A percentile compares a stretch with the other conserved stretches of the same genome.
Evolutionary conservation across 164 flowering plant species (phyloP).

Genomic region (Akebia trifoliata): DNA sequence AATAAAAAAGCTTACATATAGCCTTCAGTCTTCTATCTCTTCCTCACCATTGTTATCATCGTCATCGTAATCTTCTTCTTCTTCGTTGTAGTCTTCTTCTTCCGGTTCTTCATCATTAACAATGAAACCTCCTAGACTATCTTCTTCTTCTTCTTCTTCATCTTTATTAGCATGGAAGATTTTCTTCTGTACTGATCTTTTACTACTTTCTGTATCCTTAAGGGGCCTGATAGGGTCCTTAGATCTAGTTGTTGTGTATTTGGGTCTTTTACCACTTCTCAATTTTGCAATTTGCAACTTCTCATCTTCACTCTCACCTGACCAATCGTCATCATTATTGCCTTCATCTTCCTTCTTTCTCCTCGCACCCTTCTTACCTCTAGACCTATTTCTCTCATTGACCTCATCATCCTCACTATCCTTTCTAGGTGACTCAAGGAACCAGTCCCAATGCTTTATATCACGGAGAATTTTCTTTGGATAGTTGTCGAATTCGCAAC

Average conservation of each 20-base stretch:
- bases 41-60: slow-evolving; percentile 13
- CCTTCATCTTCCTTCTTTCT: slow-evolving; percentile 32
- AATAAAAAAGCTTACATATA: no score
- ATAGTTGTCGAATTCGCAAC: slow-evolving; percentile 71
- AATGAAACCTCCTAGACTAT: slow-evolving; percentile 77
- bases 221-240: slow-evolving; percentile 26
- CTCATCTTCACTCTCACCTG: slow-evolving; percentile 65
- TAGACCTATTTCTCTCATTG: slow-evolving; percentile 10
- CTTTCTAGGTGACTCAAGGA: slow-evolving; percentile 37
- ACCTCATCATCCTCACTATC: slow-evolving; percentile 46
- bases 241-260: slow-evolving; percentile 48
- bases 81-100: slow-evolving; percentile 33
- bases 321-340: slow-evolving; percentile 66
- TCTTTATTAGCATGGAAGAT: slow-evolving; percentile 11
- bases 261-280: slow-evolving; percentile 34
- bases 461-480: slow-evolving; percentile 45
- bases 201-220: slow-evolving; percentile 13
- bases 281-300: slow-evolving; percentile 29
- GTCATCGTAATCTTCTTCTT: slow-evolving; percentile 39
- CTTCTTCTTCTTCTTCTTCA: slow-evolving; percentile 60
- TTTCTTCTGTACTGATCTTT: slow-evolving; percentile 16
- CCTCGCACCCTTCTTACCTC: slow-evolving; percentile 15
- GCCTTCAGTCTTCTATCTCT: not conserved
- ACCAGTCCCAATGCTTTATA: slow-evolving; percentile 74
- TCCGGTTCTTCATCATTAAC: slow-evolving; percentile 45